phyloP scores from a whole-genome alignment of 441 rosid genomes.

The Erodium trifolium region DNA sequence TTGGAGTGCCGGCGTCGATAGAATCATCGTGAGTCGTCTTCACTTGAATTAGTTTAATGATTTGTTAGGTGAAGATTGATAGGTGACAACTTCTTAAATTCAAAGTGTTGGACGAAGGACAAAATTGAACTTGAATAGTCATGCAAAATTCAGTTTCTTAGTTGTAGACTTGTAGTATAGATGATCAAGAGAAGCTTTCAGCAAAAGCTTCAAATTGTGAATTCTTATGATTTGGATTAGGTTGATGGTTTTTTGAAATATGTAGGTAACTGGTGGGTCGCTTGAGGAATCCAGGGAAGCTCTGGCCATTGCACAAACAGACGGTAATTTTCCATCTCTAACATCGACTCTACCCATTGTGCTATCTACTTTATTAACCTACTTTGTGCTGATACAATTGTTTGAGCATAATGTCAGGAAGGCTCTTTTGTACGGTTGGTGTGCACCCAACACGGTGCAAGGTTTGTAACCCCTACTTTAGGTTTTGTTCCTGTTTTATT shows the following conservation, averaged over 20 bases:
- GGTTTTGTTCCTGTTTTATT: slow-evolving; percentile 10
- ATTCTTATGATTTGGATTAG: slow-evolving; percentile 10
- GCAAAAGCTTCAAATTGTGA: not conserved
- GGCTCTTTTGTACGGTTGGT: slow-evolving; percentile 89
- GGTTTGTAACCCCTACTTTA: slow-evolving; percentile 28
- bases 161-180: no score
- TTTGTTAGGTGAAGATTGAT: not conserved
- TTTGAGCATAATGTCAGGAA: slow-evolving; percentile 32
- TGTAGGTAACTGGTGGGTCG: slow-evolving; percentile 90
- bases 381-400: slow-evolving; percentile 1
- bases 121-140: not conserved
- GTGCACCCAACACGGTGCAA: slow-evolving; percentile 95
- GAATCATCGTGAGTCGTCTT: slow-evolving; percentile 52
- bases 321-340: slow-evolving; percentile 36
- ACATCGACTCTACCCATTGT: not conserved
- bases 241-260: slow-evolving; percentile 10
- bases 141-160: no score
- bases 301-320: slow-evolving; percentile 87
- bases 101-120: not conserved
- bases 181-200: not conserved
- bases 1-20: slow-evolving; percentile 89
- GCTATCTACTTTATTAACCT: not conserved
- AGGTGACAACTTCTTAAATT: not conserved
- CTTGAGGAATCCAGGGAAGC: slow-evolving; percentile 85
- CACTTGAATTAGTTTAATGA: not conserved